phyloP scores from a whole-genome alignment of 257 asterid genomes.

The Verbascum thapsus region DNA sequence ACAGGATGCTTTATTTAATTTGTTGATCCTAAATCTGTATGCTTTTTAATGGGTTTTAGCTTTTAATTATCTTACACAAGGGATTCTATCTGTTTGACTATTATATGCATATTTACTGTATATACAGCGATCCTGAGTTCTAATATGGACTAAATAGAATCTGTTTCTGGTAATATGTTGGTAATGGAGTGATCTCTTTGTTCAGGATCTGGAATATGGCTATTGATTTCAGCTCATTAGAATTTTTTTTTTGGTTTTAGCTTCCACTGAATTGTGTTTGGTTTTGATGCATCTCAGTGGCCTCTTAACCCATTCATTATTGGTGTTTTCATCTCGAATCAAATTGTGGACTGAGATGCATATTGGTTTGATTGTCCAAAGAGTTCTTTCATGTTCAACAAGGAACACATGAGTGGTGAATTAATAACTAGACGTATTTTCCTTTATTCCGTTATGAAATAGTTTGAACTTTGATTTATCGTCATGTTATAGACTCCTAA shows the following conservation, averaged over 20 bases:
- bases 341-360: not conserved
- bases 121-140: too few species aligned
- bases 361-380: too few species aligned
- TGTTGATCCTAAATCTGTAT: too few species aligned
- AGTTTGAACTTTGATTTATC: too few species aligned
- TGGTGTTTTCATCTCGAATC: too few species aligned
- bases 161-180: too few species aligned
- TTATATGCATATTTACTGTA: too few species aligned
- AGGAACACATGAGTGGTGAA: not conserved
- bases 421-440: not conserved
- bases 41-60: not conserved
- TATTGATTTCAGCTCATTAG: not conserved
- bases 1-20: too few species aligned
- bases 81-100: too few species aligned
- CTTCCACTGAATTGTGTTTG: conserved; percentile 12
- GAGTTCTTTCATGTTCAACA: not conserved
- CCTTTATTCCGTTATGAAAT: not conserved
- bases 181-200: conserved; percentile 25
- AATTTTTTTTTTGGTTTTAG: not conserved
- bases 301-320: not conserved
- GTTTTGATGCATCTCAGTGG: conserved; percentile 6
- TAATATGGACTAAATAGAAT: conserved; percentile 1
- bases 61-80: not conserved
- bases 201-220: conserved; percentile 3
- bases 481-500: too few species aligned